Evolutionary conservation across 495 filamentous ascomycete species (phyloP).

Genomic region (Collariella sp.): DNA sequence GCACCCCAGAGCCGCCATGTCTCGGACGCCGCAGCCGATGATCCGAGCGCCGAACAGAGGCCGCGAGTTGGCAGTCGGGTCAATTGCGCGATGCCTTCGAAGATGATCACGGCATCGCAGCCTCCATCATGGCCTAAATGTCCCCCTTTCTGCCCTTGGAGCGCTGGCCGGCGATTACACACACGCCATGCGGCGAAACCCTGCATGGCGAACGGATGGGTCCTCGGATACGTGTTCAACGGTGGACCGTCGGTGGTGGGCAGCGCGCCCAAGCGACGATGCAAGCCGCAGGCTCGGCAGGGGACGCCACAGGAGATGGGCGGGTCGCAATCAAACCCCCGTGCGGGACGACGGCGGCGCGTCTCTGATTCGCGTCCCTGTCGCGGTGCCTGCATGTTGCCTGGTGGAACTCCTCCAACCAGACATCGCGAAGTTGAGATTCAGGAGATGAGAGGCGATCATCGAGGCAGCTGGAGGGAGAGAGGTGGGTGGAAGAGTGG

Average conservation of each 20-base stretch:
- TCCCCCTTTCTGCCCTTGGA: background rate
- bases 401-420: background rate
- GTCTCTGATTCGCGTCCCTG: slow-evolving; percentile 21
- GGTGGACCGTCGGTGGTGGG: too few species aligned
- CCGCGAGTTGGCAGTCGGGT: background rate
- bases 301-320: slow-evolving; percentile 3
- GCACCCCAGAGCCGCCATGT: background rate
- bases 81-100: background rate
- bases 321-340: slow-evolving; percentile 22
- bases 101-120: background rate
- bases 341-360: slow-evolving; percentile 15
- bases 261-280: background rate
- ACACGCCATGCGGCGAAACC: background rate
- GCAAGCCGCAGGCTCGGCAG: slow-evolving; percentile 11
- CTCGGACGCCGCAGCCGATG: background rate
- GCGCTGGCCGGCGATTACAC: slow-evolving; percentile 2
- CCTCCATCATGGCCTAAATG: background rate
- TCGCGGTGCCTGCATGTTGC: slow-evolving; percentile 18
- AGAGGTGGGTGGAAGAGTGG: too few species aligned
- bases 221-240: slow-evolving; percentile 16
- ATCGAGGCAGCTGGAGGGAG: background rate
- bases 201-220: slow-evolving; percentile 5
- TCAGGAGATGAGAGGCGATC: background rate
- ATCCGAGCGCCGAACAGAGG: background rate
- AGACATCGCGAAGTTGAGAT: background rate